Conservation (phyloP, 306 rosid genomes). For the Urtica urens region DNA sequence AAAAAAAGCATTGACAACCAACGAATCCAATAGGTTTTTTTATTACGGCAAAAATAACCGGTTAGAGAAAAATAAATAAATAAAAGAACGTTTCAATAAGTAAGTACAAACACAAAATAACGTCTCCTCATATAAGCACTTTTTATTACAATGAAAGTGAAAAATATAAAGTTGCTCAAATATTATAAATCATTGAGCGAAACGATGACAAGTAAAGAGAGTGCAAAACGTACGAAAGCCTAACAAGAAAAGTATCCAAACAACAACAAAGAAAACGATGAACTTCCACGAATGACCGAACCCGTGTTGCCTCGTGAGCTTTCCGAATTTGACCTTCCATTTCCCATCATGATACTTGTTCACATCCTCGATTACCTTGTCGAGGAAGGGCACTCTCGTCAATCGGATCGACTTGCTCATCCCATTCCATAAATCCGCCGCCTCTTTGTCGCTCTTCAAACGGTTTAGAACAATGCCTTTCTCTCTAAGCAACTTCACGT, state of each 20-base stretch:
- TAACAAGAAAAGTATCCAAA: not conserved
- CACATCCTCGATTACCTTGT: not conserved
- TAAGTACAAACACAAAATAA: too few relatives aligned
- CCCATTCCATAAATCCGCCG: not conserved
- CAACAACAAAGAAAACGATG: not conserved
- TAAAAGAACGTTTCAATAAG: too few relatives aligned
- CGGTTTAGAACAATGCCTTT: not conserved
- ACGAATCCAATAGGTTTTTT: too few relatives aligned
- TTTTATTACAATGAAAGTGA: too few relatives aligned
- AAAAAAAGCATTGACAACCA: too few relatives aligned
- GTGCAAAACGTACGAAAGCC: not conserved
- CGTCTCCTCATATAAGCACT: too few relatives aligned
- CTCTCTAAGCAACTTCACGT: slow-evolving; percentile 5
- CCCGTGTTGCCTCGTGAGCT: not conserved
- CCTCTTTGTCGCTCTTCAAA: slow-evolving; percentile 4
- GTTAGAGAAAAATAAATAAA: too few relatives aligned
- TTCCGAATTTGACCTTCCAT: not conserved
- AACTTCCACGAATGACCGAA: slow-evolving; percentile 1
- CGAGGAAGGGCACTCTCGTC: not conserved
- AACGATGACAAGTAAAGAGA: not conserved
- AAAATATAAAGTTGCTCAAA: too few relatives aligned
- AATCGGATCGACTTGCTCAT: not conserved
- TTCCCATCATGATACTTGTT: not conserved
- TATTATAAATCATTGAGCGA: not conserved
- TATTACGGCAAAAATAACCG: too few relatives aligned